Conservation (phyloP, 495 filamentous ascomycete genomes). For the Daldinia concentrica region DNA sequence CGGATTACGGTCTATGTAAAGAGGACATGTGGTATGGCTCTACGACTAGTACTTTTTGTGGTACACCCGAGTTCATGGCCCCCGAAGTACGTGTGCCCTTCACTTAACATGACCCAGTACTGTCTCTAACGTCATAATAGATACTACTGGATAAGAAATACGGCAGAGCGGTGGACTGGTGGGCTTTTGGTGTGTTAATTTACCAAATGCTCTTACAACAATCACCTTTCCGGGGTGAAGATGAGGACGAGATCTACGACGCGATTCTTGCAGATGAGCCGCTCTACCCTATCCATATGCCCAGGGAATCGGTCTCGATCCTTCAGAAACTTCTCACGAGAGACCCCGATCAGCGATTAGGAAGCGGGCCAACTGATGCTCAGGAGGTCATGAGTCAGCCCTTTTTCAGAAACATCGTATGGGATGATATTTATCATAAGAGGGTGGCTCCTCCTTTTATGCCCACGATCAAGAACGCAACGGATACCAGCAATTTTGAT, state of each 20-base stretch:
- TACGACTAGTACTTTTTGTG: slow-evolving; percentile 97
- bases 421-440: slow-evolving; percentile 98
- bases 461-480: slow-evolving; percentile 86
- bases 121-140: slow-evolving; percentile 54
- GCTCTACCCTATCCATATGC: slow-evolving; percentile 99
- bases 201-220: slow-evolving; percentile 99
- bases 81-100: slow-evolving; percentile 75
- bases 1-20: slow-evolving; percentile 98
- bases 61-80: slow-evolving; percentile 99
- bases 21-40: slow-evolving; percentile 99
- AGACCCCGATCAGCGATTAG: slow-evolving; percentile 91
- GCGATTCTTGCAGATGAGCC: slow-evolving; percentile 98
- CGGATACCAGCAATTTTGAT: slow-evolving; percentile 99
- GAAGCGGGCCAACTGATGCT: slow-evolving; percentile 94
- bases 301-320: slow-evolving; percentile 95
- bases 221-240: slow-evolving; percentile 97
- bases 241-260: slow-evolving; percentile 99
- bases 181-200: slow-evolving; percentile 99
- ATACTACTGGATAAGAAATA: slow-evolving; percentile 99
- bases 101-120: background rate
- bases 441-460: slow-evolving; percentile 86
- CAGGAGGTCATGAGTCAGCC: slow-evolving; percentile 99
- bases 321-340: slow-evolving; percentile 96
- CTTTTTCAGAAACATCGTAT: slow-evolving; percentile 97
- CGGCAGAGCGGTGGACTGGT: slow-evolving; percentile 99